Base-by-base conservation (phyloP, 345 rosid species). In the Toxicodendron radicans region DNA sequence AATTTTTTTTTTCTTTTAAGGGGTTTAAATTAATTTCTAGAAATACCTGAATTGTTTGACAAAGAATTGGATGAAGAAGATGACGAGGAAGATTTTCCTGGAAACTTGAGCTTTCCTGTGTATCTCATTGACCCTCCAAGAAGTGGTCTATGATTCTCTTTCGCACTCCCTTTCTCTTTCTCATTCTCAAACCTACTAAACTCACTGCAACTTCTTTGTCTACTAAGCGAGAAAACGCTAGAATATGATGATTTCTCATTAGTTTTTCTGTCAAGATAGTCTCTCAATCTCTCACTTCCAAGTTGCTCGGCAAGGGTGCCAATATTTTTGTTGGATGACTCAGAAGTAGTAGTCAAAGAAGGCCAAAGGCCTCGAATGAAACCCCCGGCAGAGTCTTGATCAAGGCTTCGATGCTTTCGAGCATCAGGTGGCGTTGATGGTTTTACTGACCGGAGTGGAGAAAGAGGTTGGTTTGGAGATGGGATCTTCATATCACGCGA, bases 61-160 rank as follows among this genome's bases (percentile, higher is more conserved):
- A 20, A 49, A 9, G 80, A 66, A 74, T 68, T 77, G 3, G 87
- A 79, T 5, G 83, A 80, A 23, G 87, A 77, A 13, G 81, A 60
- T 10, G 54, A 51, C 20, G 54, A 51, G 52, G 52, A 80, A 1
- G 79, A 77, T 73, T 80, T 90, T 54, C n/a, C n/a, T n/a, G n/a
- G n/a, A n/a, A n/a, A n/a, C n/a, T n/a, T n/a, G n/a, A n/a, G n/a
- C n/a, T n/a, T n/a, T n/a, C 85, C 81, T 0, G 89, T 70, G 68
- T 81, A 83, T 65, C 95, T 83, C 86, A 80, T 73, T 4, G 92
- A 90, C 9, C 93, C 85, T 52, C 93, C 93, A 58, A 84, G 64
- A 58, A 79, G 38, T 3, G 86, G 88, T 75, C 83, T 76, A 27
- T 81, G 78, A 62, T 88, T 87, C 74, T 90, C 97, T 80, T 89